Conservation (phyloP, 2,329 filamentous ascomycete species). For the Colletotrichum salicis region DNA sequence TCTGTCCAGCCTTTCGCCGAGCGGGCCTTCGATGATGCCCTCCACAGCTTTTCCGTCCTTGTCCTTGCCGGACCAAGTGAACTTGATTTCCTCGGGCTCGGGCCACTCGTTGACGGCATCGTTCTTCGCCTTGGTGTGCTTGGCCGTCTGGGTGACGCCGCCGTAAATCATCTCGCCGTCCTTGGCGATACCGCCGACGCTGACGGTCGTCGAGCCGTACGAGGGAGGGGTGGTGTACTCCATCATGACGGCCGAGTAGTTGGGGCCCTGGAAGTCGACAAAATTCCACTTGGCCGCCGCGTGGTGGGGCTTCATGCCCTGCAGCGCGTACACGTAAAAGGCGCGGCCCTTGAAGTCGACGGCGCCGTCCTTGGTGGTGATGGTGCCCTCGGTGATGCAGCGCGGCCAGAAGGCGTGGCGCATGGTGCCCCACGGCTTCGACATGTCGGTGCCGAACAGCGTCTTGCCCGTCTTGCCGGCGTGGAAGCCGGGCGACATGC, state of each 20-base stretch:
- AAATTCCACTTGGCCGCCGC: slow-evolving; percentile 95
- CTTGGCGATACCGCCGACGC: slow-evolving; percentile 83
- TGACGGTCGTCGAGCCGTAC: slow-evolving; percentile 86
- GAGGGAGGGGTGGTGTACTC: slow-evolving; percentile 94
- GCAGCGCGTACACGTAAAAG: slow-evolving; percentile 85
- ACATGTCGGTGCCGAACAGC: slow-evolving; percentile 85
- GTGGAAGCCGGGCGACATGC: slow-evolving; percentile 82
- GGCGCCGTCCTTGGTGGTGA: slow-evolving; percentile 83
- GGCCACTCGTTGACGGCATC: slow-evolving; percentile 90
- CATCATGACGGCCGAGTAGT: slow-evolving; percentile 91
- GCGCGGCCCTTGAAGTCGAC: slow-evolving; percentile 85
- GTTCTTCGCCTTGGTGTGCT: slow-evolving; percentile 75
- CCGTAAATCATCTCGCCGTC: slow-evolving; percentile 84
- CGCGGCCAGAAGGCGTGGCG: slow-evolving; percentile 95
- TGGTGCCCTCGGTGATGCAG: slow-evolving; percentile 82
- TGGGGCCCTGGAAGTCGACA: slow-evolving; percentile 87
- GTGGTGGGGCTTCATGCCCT: slow-evolving; percentile 99
- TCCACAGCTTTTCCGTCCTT: slow-evolving; percentile 80
- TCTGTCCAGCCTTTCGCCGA: slow-evolving; percentile 79
- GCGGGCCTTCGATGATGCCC: slow-evolving; percentile 74
- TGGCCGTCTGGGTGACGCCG: slow-evolving; percentile 71
- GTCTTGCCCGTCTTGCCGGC: slow-evolving; percentile 86
- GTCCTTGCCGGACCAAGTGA: slow-evolving; percentile 80
- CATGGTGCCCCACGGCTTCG: slow-evolving; percentile 91
- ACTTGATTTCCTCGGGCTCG: slow-evolving; percentile 80